These are phyloP conservation scores for Podospora sp. DNA, from an alignment of 495 filamentous ascomycete species.

Conservation along the genomic window DNA sequence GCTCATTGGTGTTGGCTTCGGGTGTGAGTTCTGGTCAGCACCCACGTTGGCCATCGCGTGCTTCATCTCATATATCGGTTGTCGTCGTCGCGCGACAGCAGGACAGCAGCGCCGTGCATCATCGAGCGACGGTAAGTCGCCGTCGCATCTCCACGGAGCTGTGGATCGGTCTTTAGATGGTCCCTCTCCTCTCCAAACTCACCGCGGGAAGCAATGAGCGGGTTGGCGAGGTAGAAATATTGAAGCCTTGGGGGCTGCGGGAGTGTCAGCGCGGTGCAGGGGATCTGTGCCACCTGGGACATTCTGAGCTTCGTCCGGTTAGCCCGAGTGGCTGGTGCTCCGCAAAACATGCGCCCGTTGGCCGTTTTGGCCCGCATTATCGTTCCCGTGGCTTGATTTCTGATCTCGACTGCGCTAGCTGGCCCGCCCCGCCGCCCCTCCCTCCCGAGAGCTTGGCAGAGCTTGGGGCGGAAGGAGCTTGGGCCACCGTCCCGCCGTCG, in stretches of 20 bases:
- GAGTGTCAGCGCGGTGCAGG: slow-evolving; percentile 9
- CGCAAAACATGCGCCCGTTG: background rate
- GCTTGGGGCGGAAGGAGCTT: slow-evolving; percentile 4
- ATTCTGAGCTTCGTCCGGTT: slow-evolving; percentile 2
- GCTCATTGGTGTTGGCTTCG: slow-evolving; percentile 6
- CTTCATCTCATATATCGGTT: slow-evolving; percentile 3
- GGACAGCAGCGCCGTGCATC: background rate
- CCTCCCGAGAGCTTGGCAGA: slow-evolving; percentile 7
- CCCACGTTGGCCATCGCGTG: background rate
- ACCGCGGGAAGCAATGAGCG: background rate
- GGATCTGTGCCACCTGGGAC: background rate
- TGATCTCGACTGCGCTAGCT: background rate
- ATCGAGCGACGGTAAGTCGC: background rate
- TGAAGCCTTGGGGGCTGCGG: slow-evolving; percentile 6
- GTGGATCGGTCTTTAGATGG: background rate
- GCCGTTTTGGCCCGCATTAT: background rate
- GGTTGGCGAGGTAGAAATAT: slow-evolving; percentile 8
- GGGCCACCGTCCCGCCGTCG: background rate
- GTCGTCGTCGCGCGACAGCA: slow-evolving; percentile 10
- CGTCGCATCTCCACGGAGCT: background rate
- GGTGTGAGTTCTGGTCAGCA: background rate
- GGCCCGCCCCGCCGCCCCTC: background rate
- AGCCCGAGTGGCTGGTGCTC: slow-evolving; percentile 19
- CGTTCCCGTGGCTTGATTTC: background rate
- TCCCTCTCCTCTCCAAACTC: background rate